Evolutionary conservation across 2,329 filamentous ascomycete species (phyloP).

Genomic region (Clonostachys sp.): DNA sequence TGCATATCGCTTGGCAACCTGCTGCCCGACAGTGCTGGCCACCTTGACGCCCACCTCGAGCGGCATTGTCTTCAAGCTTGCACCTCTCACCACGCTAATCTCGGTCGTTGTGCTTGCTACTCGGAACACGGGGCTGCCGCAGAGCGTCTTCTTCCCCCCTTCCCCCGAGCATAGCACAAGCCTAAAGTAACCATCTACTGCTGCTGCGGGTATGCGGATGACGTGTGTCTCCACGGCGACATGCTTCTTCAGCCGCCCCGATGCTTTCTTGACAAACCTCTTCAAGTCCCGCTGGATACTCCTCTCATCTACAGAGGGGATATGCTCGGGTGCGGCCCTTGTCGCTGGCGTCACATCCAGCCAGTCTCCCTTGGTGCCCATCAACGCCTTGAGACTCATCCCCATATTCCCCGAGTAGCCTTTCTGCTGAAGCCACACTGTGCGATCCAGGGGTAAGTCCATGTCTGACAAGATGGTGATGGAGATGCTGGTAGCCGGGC

Average conservation of each 20-base stretch:
- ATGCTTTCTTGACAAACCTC: conserved; percentile 55
- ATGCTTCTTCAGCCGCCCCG: conserved; percentile 40
- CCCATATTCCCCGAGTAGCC: conserved; percentile 66
- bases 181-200: conserved; percentile 64
- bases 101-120: conserved; percentile 63
- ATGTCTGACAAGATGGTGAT: conserved; percentile 60
- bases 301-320: conserved; percentile 55
- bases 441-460: conserved; percentile 49
- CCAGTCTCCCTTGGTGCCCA: conserved; percentile 57
- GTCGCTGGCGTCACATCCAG: conserved; percentile 61
- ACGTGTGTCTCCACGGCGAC: conserved; percentile 57
- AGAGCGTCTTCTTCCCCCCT: conserved; percentile 48
- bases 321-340: conserved; percentile 36
- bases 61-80: conserved; percentile 60
- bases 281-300: conserved; percentile 64
- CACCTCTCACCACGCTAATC: conserved; percentile 57
- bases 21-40: conserved; percentile 42
- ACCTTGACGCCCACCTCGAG: conserved; percentile 60
- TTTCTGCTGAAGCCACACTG: conserved; percentile 64
- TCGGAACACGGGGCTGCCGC: conserved; percentile 63
- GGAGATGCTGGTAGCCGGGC: conserved; percentile 57
- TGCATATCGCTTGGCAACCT: conserved; percentile 35
- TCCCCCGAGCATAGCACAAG: conserved; percentile 54
- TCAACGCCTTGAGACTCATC: conserved; percentile 59
- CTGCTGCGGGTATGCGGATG: conserved; percentile 58